Percentiles rank a stretch among this genome's conserved stretches.
Evolutionary conservation across 2,329 filamentous ascomycete species (phyloP).

Genomic region (Botryotinia globosa): DNA sequence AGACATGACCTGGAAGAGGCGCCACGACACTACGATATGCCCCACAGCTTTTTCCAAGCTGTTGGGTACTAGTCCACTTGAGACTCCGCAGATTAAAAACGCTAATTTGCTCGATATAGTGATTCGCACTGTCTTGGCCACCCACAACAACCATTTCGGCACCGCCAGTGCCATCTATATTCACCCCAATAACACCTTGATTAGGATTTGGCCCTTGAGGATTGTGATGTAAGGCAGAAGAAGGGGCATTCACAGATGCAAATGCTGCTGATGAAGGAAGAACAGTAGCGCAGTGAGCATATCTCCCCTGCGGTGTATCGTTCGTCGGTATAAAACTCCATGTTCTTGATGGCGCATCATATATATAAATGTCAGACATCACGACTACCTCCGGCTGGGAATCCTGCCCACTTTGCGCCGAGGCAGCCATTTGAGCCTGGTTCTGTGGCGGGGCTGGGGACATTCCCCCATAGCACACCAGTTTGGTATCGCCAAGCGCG

Average conservation of each 20-base stretch:
- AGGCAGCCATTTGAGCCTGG: constrained; percentile 45
- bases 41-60: constrained; percentile 87
- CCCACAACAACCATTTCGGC: constrained; percentile 97
- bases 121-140: constrained; percentile 94
- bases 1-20: constrained; percentile 67
- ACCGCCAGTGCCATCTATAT: constrained; percentile 85
- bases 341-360: constrained; percentile 74
- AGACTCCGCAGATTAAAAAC: constrained; percentile 94
- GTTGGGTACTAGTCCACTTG: constrained; percentile 90
- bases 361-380: constrained; percentile 98
- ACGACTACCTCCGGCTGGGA: constrained; percentile 84
- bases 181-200: constrained; percentile 82
- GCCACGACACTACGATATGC: constrained; percentile 95
- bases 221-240: constrained; percentile 88
- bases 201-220: constrained; percentile 79
- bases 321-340: constrained; percentile 83
- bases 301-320: constrained; percentile 86
- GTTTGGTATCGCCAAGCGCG: constrained; percentile 85
- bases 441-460: constrained; percentile 61
- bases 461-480: constrained; percentile 99
- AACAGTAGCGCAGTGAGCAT: constrained; percentile 94
- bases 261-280: constrained; percentile 85
- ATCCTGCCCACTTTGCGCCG: constrained; percentile 51
- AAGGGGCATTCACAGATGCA: constrained; percentile 75
- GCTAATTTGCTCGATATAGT: constrained; percentile 98